Conservation (phyloP, 225 moss, liverwort and hornwort species). For the Polytrichum formosum region DNA sequence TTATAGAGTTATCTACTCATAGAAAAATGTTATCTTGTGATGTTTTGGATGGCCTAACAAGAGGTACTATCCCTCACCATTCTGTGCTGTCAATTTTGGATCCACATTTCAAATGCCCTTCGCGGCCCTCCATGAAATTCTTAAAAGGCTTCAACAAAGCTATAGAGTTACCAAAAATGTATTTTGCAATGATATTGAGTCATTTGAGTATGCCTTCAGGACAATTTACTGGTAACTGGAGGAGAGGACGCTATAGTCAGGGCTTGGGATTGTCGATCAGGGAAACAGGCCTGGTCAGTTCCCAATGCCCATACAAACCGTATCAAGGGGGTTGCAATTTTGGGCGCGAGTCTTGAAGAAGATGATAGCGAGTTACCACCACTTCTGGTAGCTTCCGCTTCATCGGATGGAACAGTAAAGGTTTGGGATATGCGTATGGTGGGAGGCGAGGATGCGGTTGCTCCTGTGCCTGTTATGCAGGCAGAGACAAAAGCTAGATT, state of each 20-base stretch:
- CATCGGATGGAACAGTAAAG: slow-evolving; percentile 83
- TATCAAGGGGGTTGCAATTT: slow-evolving; percentile 70
- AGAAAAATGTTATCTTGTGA: neutral
- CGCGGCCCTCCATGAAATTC: neutral
- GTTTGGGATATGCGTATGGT: slow-evolving; percentile 90
- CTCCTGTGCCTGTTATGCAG: slow-evolving; percentile 58
- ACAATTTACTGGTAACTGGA: slow-evolving; percentile 70
- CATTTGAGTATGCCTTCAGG: slow-evolving; percentile 33
- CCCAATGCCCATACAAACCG: slow-evolving; percentile 83
- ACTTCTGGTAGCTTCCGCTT: slow-evolving; percentile 74
- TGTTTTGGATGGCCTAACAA: slow-evolving; percentile 72
- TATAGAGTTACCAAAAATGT: no score
- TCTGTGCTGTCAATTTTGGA: neutral
- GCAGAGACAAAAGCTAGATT: slow-evolving; percentile 81
- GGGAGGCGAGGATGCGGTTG: slow-evolving; percentile 24
- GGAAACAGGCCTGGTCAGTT: slow-evolving; percentile 62
- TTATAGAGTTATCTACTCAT: no score
- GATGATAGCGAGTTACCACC: slow-evolving; percentile 49
- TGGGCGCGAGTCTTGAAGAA: slow-evolving; percentile 47
- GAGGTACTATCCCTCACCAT: slow-evolving; percentile 34
- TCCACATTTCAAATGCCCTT: neutral
- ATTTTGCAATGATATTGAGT: slow-evolving; percentile 30
- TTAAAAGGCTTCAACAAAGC: no score
- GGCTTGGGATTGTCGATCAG: slow-evolving; percentile 82
- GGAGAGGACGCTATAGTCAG: slow-evolving; percentile 75